phyloP scores from a whole-genome alignment of 2,329 filamentous ascomycete species.

The Aspergillus jensenii region DNA sequence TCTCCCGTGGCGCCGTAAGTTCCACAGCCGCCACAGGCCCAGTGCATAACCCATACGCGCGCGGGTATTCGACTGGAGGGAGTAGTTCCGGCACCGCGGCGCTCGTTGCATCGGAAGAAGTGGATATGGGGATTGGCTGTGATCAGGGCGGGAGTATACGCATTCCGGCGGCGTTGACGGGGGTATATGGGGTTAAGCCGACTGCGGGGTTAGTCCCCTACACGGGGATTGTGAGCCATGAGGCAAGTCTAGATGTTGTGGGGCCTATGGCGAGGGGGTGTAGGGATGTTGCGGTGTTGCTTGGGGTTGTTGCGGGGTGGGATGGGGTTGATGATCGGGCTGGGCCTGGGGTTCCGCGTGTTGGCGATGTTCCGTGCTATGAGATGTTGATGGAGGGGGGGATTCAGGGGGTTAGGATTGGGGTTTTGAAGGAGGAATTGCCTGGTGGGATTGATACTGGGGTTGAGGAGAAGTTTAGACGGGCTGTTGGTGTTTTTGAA shows the following conservation, averaged over 20 bases:
- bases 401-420: too few relatives aligned
- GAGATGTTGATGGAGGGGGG: too few relatives aligned
- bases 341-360: too few relatives aligned
- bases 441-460: too few relatives aligned
- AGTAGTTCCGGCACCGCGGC: slow-evolving; percentile 46
- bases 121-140: not conserved
- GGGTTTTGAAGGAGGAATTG: too few relatives aligned
- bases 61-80: slow-evolving; percentile 40
- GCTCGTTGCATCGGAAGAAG: slow-evolving; percentile 33
- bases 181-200: not conserved
- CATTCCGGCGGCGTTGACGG: not conserved
- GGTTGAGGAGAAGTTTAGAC: too few relatives aligned
- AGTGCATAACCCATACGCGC: slow-evolving; percentile 49
- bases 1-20: slow-evolving; percentile 44
- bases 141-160: not conserved
- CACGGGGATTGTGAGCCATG: not conserved
- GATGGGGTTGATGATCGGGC: too few relatives aligned
- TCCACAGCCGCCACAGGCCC: slow-evolving; percentile 47
- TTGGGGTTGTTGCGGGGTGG: too few relatives aligned
- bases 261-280: not conserved
- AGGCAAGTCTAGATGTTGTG: not conserved
- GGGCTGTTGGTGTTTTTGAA: too few relatives aligned
- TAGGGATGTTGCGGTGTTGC: slow-evolving; percentile 19
- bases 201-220: not conserved
- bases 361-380: too few relatives aligned